phyloP scores from a whole-genome alignment of 495 filamentous ascomycete genomes.

The Podospora pseudopauciseta region DNA sequence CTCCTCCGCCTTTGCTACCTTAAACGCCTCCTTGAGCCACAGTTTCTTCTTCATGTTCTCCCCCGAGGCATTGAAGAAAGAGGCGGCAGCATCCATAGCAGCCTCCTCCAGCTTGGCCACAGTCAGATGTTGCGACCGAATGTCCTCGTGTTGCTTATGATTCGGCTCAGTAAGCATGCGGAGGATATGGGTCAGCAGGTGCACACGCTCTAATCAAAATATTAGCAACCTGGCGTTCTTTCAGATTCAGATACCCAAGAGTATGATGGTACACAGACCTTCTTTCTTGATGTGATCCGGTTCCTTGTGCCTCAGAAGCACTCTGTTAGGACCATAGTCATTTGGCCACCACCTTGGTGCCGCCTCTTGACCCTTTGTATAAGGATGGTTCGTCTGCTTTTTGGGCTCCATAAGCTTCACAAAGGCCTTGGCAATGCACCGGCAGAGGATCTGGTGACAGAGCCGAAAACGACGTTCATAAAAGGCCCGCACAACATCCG shows the following conservation, averaged over 20 bases:
- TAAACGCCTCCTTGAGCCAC: constrained; percentile 62
- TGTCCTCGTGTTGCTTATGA: constrained; percentile 36
- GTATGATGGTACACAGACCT: constrained; percentile 42
- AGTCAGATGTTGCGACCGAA: constrained; percentile 38
- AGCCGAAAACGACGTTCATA: constrained; percentile 62
- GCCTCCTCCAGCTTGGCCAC: constrained; percentile 46
- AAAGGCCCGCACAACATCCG: constrained; percentile 55
- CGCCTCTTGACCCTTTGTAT: constrained; percentile 63
- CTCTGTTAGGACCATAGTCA: constrained; percentile 41
- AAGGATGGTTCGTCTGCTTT: constrained; percentile 81
- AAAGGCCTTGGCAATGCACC: constrained; percentile 72
- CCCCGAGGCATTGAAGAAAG: constrained; percentile 40
- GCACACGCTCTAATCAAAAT: constrained; percentile 51
- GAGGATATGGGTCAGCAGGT: constrained; percentile 60
- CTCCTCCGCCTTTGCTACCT: constrained; percentile 62
- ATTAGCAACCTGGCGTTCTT: constrained; percentile 4
- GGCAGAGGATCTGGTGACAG: constrained; percentile 71
- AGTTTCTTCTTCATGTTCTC: constrained; percentile 42
- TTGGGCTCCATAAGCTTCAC: constrained; percentile 80
- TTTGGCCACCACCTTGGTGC: constrained; percentile 83
- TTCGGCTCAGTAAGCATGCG: constrained; percentile 49
- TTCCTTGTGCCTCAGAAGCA: constrained; percentile 64
- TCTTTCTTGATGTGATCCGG: constrained; percentile 79
- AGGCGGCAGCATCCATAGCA: constrained; percentile 45
- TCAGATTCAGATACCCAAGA: neutral